Conservation (phyloP, 2,329 filamentous ascomycete species). For the Claviceps quebecensis region DNA sequence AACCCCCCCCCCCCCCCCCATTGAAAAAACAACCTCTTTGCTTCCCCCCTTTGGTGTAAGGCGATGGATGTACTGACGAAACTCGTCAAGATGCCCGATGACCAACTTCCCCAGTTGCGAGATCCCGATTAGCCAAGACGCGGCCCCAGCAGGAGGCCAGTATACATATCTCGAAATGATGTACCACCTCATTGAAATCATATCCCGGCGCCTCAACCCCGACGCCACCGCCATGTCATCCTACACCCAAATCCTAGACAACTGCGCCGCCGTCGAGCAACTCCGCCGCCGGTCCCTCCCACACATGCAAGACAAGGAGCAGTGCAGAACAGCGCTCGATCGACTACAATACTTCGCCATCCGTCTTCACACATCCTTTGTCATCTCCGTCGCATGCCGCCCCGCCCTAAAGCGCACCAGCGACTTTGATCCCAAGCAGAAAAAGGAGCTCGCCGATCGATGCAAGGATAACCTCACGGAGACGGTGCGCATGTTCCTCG, state of each 20-base stretch:
- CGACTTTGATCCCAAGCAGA: constrained; percentile 36
- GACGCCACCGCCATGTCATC: constrained; percentile 35
- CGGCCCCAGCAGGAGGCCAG: constrained; percentile 23
- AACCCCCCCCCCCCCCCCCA: no score
- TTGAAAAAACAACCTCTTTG: constrained; percentile 1
- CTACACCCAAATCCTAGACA: constrained; percentile 42
- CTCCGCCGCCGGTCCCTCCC: constrained; percentile 33
- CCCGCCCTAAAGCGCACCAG: constrained; percentile 44
- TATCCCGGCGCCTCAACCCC: constrained; percentile 42
- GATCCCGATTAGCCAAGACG: constrained; percentile 31
- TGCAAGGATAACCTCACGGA: constrained; percentile 51
- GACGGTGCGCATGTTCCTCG: constrained; percentile 53
- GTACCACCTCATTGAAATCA: constrained; percentile 49
- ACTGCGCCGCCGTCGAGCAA: constrained; percentile 40
- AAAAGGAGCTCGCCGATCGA: constrained; percentile 38
- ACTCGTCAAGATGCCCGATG: constrained; percentile 38
- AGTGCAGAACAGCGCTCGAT: constrained; percentile 50
- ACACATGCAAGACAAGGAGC: constrained; percentile 44
- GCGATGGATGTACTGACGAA: not conserved
- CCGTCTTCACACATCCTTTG: constrained; percentile 50
- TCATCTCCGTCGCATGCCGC: constrained; percentile 50
- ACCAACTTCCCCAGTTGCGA: constrained; percentile 44
- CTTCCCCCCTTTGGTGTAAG: not conserved
- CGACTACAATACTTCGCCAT: constrained; percentile 50
- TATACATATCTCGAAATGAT: constrained; percentile 50